Conservation (phyloP, 202 grass and related monocot genomes). For the Alloteropsis angusta region DNA sequence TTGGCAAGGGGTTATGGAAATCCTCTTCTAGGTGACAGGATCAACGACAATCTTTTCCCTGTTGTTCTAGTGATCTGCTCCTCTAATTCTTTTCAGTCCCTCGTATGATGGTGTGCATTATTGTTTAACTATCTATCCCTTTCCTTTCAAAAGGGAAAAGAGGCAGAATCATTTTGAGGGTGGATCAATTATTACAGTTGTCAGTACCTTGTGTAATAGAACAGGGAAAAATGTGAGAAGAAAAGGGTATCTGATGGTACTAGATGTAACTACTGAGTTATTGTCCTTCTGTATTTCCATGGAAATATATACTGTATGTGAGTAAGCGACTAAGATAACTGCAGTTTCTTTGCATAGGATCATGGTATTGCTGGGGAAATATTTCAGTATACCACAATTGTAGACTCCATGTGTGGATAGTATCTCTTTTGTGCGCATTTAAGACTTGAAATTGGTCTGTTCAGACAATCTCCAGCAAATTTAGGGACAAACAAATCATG, state of each 20-base stretch:
- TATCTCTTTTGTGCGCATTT: neutral
- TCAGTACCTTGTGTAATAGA: conserved; percentile 3
- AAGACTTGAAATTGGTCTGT: neutral
- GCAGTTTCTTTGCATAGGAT: conserved; percentile 16
- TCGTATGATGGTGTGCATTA: neutral
- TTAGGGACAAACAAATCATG: neutral
- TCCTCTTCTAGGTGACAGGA: conserved; percentile 20
- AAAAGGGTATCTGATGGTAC: neutral
- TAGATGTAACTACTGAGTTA: conserved; percentile 12
- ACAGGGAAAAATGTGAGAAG: neutral
- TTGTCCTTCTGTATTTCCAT: neutral
- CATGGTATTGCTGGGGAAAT: neutral
- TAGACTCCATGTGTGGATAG: neutral
- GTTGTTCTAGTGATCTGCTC: neutral
- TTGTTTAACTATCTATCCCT: conserved; percentile 10
- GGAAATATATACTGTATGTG: conserved; percentile 15
- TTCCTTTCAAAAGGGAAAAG: neutral
- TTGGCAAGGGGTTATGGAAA: conserved; percentile 55
- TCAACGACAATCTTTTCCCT: neutral
- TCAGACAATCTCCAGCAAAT: neutral
- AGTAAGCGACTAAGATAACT: neutral
- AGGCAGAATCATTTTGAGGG: conserved; percentile 13
- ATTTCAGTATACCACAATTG: neutral
- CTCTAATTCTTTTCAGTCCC: conserved; percentile 1
- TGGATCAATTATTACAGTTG: neutral